Conservation (phyloP, 495 filamentous ascomycete genomes). For the Aspergillus leporis region DNA sequence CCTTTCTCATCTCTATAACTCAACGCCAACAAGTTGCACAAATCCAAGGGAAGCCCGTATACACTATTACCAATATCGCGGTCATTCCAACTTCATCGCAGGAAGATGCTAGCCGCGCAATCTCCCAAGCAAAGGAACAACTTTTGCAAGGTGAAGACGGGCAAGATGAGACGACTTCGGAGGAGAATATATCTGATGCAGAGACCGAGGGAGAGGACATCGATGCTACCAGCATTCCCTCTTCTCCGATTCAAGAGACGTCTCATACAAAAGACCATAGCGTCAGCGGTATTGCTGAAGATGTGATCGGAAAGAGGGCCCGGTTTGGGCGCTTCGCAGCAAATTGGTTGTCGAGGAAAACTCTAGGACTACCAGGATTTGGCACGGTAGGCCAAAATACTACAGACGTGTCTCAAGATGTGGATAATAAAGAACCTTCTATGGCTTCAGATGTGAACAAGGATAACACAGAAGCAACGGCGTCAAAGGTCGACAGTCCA, state of each 20-base stretch:
- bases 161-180: slow-evolving; percentile 32
- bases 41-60: slow-evolving; percentile 77
- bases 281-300: slow-evolving; percentile 68
- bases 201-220: slow-evolving; percentile 37
- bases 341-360: slow-evolving; percentile 83
- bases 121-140: slow-evolving; percentile 61
- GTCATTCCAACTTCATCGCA: slow-evolving; percentile 82
- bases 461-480: slow-evolving; percentile 8
- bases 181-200: slow-evolving; percentile 34
- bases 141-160: slow-evolving; percentile 27
- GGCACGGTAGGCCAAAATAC: slow-evolving; percentile 29
- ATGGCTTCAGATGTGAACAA: slow-evolving; percentile 17
- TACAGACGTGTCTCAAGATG: slow-evolving; percentile 19
- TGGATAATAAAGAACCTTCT: slow-evolving; percentile 12
- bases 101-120: slow-evolving; percentile 67
- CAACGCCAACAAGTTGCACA: slow-evolving; percentile 84
- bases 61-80: slow-evolving; percentile 80
- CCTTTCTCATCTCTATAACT: slow-evolving; percentile 82
- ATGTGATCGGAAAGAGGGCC: slow-evolving; percentile 76
- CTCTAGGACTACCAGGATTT: slow-evolving; percentile 59
- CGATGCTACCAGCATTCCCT: slow-evolving; percentile 35
- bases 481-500: slow-evolving; percentile 25
- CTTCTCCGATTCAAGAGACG: slow-evolving; percentile 29
- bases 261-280: slow-evolving; percentile 28
- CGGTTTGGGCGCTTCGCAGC: slow-evolving; percentile 85